phyloP scores from a whole-genome alignment of 1,284 basidiomycete genomes.

The Heterobasidion occidentale region DNA sequence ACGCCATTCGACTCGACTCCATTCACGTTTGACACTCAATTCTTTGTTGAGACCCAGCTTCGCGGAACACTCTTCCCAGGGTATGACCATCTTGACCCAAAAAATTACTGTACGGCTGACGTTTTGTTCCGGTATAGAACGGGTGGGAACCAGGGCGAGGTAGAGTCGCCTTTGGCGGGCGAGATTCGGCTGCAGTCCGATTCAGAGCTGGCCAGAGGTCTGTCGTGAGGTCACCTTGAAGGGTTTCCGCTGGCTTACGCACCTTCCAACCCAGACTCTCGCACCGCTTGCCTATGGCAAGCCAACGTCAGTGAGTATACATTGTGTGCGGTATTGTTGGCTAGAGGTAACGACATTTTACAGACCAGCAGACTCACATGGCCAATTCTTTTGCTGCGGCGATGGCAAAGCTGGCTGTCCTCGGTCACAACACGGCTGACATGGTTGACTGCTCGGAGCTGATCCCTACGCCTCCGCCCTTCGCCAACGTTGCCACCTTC shows the following conservation, averaged over 20 bases:
- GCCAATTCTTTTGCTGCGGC: neutral
- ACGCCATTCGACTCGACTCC: conserved; percentile 22
- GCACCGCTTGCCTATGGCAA: conserved; percentile 1
- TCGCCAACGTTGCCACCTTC: neutral
- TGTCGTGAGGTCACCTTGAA: neutral
- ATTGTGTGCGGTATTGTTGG: too few species aligned
- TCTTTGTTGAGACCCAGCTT: conserved; percentile 20
- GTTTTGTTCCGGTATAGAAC: conserved; percentile 4
- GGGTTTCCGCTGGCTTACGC: neutral
- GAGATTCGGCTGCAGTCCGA: conserved; percentile 30
- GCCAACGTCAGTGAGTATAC: neutral
- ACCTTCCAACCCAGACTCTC: neutral
- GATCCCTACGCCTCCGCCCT: neutral
- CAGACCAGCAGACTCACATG: conserved; percentile 1
- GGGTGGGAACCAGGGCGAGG: conserved; percentile 19
- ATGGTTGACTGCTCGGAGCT: conserved; percentile 5
- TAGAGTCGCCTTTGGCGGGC: conserved; percentile 20
- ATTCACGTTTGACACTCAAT: conserved; percentile 17
- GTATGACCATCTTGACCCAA: neutral
- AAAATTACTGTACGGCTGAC: neutral
- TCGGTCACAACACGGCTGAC: neutral
- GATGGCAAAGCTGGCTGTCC: conserved; percentile 3
- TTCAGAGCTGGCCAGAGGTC: conserved; percentile 10
- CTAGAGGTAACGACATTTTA: too few species aligned
- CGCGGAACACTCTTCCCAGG: conserved; percentile 22